These are phyloP conservation scores for Chytriomyces sp. DNA, from an alignment of 192 early-diverging fungal species.

Conservation along the genomic window DNA sequence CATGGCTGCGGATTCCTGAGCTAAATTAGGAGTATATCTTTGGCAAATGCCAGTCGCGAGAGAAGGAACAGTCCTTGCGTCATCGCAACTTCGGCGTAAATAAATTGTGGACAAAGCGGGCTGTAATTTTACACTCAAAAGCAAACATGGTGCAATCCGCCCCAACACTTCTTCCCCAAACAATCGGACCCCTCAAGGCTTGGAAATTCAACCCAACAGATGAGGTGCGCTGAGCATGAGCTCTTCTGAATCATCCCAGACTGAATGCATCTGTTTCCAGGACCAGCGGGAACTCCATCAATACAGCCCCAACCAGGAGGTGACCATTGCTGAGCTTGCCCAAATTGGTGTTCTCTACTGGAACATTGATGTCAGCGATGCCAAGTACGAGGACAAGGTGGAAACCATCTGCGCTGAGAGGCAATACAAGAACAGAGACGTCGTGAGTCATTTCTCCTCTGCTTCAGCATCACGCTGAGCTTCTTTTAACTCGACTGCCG, in stretches of 20 bases:
- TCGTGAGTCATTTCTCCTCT: conserved; percentile 50
- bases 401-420: conserved; percentile 75
- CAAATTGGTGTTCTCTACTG: conserved; percentile 78
- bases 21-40: too few species aligned
- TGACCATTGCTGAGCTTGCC: conserved; percentile 70
- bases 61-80: too few species aligned
- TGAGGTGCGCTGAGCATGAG: neutral
- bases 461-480: neutral
- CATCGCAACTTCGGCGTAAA: too few species aligned
- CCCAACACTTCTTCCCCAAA: neutral
- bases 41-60: too few species aligned
- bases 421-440: conserved; percentile 90
- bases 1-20: too few species aligned
- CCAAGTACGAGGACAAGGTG: conserved; percentile 57
- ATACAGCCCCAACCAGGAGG: conserved; percentile 61
- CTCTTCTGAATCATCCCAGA: neutral
- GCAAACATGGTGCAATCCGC: too few species aligned
- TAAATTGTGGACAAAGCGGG: too few species aligned
- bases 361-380: conserved; percentile 54
- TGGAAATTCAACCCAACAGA: conserved; percentile 28
- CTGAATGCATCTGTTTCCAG: neutral
- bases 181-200: conserved; percentile 15
- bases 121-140: neutral
- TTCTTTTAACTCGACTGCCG: too few species aligned
- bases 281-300: conserved; percentile 88